Percentiles rank a stretch among this genome's conserved stretches.
These are phyloP conservation scores for Rostrohypoxylon terebratum DNA, from an alignment of 495 filamentous ascomycete genomes.

Conservation along the genomic window DNA sequence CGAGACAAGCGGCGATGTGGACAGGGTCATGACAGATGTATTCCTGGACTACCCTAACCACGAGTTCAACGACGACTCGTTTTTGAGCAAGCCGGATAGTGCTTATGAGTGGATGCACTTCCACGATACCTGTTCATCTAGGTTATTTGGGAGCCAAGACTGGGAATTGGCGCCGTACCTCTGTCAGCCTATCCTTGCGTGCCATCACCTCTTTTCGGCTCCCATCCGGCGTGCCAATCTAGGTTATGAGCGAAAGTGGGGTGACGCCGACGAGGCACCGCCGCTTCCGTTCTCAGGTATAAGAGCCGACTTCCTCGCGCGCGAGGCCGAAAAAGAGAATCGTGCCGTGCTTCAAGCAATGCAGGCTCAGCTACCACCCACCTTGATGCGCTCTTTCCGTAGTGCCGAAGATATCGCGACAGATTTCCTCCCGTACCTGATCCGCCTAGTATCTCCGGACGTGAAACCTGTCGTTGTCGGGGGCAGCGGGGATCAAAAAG, in stretches of 20 bases:
- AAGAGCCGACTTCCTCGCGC: constrained; percentile 79
- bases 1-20: constrained; percentile 87
- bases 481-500: constrained; percentile 71
- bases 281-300: constrained; percentile 82
- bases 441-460: constrained; percentile 85
- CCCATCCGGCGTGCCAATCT: constrained; percentile 58
- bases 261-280: constrained; percentile 64
- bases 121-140: constrained; percentile 82
- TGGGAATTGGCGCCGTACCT: constrained; percentile 91
- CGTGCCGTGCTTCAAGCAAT: constrained; percentile 65
- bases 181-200: constrained; percentile 84
- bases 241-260: constrained; percentile 56
- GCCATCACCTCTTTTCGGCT: constrained; percentile 89
- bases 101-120: constrained; percentile 97
- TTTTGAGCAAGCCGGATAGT: constrained; percentile 84
- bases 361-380: constrained; percentile 67
- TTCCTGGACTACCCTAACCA: constrained; percentile 86
- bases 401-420: constrained; percentile 77
- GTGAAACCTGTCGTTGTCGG: constrained; percentile 93
- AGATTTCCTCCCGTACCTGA: constrained; percentile 85
- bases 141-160: constrained; percentile 79
- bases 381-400: constrained; percentile 79
- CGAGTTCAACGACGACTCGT: constrained; percentile 91
- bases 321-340: constrained; percentile 77
- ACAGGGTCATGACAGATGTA: constrained; percentile 82